Conservation (phyloP, 768 basidiomycete genomes). For the Pilatotrama ljubarskyi region DNA sequence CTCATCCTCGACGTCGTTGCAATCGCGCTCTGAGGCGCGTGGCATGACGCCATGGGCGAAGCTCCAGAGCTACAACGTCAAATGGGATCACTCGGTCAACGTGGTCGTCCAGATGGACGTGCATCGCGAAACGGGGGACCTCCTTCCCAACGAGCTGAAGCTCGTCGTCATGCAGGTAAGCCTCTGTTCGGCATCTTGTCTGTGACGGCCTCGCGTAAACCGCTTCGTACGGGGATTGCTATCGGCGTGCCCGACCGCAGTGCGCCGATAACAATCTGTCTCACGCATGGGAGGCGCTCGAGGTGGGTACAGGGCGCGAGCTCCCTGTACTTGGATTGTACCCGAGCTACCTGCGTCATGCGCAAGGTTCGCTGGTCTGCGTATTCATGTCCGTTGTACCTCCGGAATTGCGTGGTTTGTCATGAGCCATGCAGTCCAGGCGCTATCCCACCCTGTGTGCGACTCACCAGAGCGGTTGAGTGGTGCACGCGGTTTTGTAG, state of each 20-base stretch:
- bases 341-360: too few species aligned
- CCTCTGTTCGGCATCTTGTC: neutral
- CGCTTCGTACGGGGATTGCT: neutral
- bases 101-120: constrained; percentile 62
- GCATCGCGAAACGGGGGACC: constrained; percentile 47
- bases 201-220: neutral
- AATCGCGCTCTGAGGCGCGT: constrained; percentile 37
- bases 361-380: too few species aligned
- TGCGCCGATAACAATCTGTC: constrained; percentile 10
- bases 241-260: constrained; percentile 3
- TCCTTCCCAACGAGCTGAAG: constrained; percentile 64
- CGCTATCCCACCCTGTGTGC: too few species aligned
- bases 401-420: too few species aligned
- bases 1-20: constrained; percentile 28
- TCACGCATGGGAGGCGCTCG: neutral
- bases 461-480: too few species aligned
- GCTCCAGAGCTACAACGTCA: constrained; percentile 64
- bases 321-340: neutral
- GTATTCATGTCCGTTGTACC: too few species aligned
- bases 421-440: too few species aligned
- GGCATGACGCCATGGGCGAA: constrained; percentile 62
- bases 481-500: neutral
- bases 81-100: constrained; percentile 60
- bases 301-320: neutral
- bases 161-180: constrained; percentile 60